A percentile compares a stretch with the other conserved stretches of the same genome.
Conservation (phyloP, 2,329 filamentous ascomycete species). For the Pseudogymnoascus sp. region DNA sequence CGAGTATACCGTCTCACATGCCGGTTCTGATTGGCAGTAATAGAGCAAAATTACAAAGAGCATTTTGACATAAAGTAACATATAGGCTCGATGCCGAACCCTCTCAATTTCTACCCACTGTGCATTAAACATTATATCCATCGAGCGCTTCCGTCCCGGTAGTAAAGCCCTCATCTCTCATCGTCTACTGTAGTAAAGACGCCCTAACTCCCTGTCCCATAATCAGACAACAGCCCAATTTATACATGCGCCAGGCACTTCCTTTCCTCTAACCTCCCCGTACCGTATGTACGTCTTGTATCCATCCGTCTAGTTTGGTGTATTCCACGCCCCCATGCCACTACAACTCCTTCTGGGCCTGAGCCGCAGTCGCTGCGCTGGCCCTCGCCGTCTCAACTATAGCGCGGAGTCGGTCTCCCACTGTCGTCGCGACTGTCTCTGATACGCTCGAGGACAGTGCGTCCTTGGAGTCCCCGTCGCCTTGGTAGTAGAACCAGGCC, state of each 20-base stretch:
- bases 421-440: constrained; percentile 19
- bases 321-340: background rate
- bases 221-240: background rate
- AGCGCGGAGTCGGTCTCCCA: constrained; percentile 24
- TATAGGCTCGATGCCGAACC: background rate
- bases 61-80: background rate
- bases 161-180: background rate
- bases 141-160: background rate
- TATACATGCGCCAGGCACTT: constrained; percentile 7
- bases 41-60: background rate
- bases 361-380: constrained; percentile 15
- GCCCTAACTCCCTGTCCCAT: background rate
- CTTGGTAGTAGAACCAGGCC: constrained; percentile 91
- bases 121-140: constrained; percentile 9
- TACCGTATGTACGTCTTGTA: background rate
- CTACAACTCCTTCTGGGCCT: constrained; percentile 24
- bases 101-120: background rate
- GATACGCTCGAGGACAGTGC: constrained; percentile 18
- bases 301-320: background rate
- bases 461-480: constrained; percentile 45
- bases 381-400: constrained; percentile 13
- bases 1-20: background rate
- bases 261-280: background rate
- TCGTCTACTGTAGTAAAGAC: background rate
- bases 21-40: background rate